Conservation (phyloP, 1,284 basidiomycete genomes). For the Fomitopsis palustris region DNA sequence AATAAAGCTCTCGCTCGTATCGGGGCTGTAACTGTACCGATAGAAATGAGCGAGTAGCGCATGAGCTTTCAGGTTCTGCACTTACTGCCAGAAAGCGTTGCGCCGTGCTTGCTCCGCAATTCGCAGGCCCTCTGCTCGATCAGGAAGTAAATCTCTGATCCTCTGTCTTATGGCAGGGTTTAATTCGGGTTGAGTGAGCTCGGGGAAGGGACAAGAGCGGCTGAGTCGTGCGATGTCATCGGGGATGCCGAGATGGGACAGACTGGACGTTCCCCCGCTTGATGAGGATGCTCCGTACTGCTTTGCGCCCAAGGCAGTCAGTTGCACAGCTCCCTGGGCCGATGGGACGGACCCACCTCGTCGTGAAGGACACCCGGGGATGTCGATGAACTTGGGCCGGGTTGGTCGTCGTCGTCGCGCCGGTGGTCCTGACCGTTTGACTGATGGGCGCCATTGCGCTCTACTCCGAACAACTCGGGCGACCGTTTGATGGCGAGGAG, state of each 20-base stretch:
- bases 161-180: conserved; percentile 47
- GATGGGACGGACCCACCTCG: conserved; percentile 7
- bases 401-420: conserved; percentile 23
- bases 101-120: conserved; percentile 57
- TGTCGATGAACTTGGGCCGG: conserved; percentile 6
- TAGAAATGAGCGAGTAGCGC: conserved; percentile 12
- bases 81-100: conserved; percentile 71
- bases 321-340: not conserved
- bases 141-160: conserved; percentile 57
- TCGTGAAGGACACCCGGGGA: conserved; percentile 8
- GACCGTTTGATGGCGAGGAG: conserved; percentile 34
- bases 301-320: not conserved
- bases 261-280: conserved; percentile 3
- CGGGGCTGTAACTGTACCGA: conserved; percentile 53
- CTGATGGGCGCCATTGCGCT: conserved; percentile 15
- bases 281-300: not conserved
- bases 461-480: conserved; percentile 27
- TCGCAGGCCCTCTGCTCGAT: conserved; percentile 48
- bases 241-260: conserved; percentile 29
- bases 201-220: conserved; percentile 61
- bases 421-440: conserved; percentile 9
- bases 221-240: conserved; percentile 57
- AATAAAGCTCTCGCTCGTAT: conserved; percentile 61
- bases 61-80: conserved; percentile 17
- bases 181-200: conserved; percentile 43